Percentiles rank a stretch among this genome's conserved stretches.
Conservation (phyloP, 1,284 basidiomycete species). For the Heliocybe sulcata region DNA sequence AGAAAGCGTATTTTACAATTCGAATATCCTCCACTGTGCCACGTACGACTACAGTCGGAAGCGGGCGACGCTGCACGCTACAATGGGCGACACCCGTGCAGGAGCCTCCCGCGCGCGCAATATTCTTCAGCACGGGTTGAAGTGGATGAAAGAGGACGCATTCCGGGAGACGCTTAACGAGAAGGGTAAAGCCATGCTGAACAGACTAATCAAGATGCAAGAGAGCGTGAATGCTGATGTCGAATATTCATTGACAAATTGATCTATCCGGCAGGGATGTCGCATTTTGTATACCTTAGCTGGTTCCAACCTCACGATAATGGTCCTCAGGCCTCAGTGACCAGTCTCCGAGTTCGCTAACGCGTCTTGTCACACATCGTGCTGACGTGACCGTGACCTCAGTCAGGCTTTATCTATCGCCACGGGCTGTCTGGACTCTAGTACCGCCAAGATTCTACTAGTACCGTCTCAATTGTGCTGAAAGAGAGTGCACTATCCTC, state of each 20-base stretch:
- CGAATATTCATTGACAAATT: constrained; percentile 43
- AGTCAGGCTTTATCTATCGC: too few relatives aligned
- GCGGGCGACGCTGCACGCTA: constrained; percentile 71
- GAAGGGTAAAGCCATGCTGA: constrained; percentile 51
- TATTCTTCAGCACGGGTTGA: constrained; percentile 73
- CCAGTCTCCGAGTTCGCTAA: too few relatives aligned
- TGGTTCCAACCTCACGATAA: too few relatives aligned
- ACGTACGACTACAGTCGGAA: constrained; percentile 46
- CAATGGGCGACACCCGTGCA: constrained; percentile 59
- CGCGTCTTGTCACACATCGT: not conserved
- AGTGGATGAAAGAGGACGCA: constrained; percentile 60
- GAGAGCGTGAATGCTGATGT: constrained; percentile 33
- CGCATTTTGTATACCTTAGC: not conserved
- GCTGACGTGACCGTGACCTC: not conserved
- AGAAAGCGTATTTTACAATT: constrained; percentile 79
- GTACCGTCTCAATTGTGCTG: too few relatives aligned
- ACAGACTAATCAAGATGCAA: constrained; percentile 53
- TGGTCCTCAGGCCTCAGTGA: too few relatives aligned
- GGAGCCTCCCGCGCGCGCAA: constrained; percentile 65
- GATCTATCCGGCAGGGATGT: not conserved
- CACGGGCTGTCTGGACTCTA: too few relatives aligned
- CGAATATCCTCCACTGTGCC: constrained; percentile 74
- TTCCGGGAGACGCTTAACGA: constrained; percentile 48
- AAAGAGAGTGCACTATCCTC: too few relatives aligned
- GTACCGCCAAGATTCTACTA: too few relatives aligned